These are phyloP conservation scores for Microdochium paspali DNA, from an alignment of 2,329 filamentous ascomycete species.

Conservation along the genomic window DNA sequence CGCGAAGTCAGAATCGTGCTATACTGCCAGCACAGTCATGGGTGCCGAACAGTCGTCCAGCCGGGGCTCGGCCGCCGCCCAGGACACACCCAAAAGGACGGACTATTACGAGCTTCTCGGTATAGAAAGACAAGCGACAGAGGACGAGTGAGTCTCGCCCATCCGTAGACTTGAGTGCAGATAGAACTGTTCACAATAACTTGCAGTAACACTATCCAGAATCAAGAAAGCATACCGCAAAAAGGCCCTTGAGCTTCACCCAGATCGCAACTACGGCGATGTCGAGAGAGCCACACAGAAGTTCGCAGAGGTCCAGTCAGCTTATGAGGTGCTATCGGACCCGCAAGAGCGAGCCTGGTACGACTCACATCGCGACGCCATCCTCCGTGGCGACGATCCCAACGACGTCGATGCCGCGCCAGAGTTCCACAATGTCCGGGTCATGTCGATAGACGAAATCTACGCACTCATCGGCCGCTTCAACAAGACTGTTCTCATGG, in stretches of 20 bases:
- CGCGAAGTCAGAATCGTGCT: no score
- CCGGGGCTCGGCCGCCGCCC: constrained; percentile 15
- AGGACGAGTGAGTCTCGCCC: constrained; percentile 60
- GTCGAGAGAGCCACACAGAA: constrained; percentile 72
- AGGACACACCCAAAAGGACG: constrained; percentile 40
- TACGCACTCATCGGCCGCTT: constrained; percentile 71
- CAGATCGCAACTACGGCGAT: constrained; percentile 85
- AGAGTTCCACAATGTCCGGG: constrained; percentile 57
- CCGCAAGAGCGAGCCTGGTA: constrained; percentile 96
- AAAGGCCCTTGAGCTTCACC: constrained; percentile 88
- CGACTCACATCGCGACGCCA: constrained; percentile 83
- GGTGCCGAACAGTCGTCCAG: constrained; percentile 46
- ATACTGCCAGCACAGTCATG: constrained; percentile 22
- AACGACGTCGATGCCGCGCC: constrained; percentile 38
- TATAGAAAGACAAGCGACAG: constrained; percentile 61
- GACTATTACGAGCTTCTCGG: constrained; percentile 82
- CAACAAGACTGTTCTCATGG: constrained; percentile 67
- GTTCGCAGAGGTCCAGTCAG: constrained; percentile 87
- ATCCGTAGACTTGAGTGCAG: constrained; percentile 1
- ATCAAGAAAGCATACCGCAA: constrained; percentile 89
- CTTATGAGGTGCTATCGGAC: constrained; percentile 93
- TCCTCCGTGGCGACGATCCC: constrained; percentile 59
- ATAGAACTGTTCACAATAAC: constrained; percentile 1
- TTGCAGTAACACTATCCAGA: constrained; percentile 28
- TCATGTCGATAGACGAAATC: constrained; percentile 77